Evolutionary conservation across 768 basidiomycete species (phyloP).

Genomic region (Naganishia randhawae): DNA sequence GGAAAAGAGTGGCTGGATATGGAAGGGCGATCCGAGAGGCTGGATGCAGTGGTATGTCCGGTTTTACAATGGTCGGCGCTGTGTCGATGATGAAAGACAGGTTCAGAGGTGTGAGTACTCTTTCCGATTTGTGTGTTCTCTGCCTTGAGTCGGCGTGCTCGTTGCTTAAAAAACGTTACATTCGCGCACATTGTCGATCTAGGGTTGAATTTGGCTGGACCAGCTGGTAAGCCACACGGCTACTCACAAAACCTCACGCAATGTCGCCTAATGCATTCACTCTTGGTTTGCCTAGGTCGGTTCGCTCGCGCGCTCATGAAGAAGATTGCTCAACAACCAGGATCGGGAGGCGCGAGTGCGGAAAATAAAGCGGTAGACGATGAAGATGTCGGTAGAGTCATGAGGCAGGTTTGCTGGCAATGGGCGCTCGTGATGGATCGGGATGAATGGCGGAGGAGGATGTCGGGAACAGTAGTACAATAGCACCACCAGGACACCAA

Average conservation of each 20-base stretch:
- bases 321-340: conserved; percentile 38
- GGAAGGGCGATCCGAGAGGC: conserved; percentile 47
- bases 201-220: conserved; percentile 49
- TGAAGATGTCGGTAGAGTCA: conserved; percentile 42
- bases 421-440: conserved; percentile 46
- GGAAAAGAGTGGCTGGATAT: conserved; percentile 51
- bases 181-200: not conserved
- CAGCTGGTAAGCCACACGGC: conserved; percentile 23
- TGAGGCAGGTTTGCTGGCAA: conserved; percentile 49
- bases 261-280: not conserved
- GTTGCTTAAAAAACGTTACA: not conserved
- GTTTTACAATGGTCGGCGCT: conserved; percentile 46
- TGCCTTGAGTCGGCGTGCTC: not conserved
- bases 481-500: no score
- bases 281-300: conserved; percentile 29
- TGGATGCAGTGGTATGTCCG: conserved; percentile 51
- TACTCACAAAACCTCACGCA: not conserved
- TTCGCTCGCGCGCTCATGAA: conserved; percentile 47
- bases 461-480: conserved; percentile 26
- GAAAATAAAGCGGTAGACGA: conserved; percentile 32
- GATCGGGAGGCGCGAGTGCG: conserved; percentile 29
- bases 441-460: conserved; percentile 38
- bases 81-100: conserved; percentile 48
- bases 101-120: conserved; percentile 43
- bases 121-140: not conserved